Percentiles rank a stretch among this genome's conserved stretches.
Conservation (phyloP, 179 eudicot species). For the Carnegiea gigantea region DNA sequence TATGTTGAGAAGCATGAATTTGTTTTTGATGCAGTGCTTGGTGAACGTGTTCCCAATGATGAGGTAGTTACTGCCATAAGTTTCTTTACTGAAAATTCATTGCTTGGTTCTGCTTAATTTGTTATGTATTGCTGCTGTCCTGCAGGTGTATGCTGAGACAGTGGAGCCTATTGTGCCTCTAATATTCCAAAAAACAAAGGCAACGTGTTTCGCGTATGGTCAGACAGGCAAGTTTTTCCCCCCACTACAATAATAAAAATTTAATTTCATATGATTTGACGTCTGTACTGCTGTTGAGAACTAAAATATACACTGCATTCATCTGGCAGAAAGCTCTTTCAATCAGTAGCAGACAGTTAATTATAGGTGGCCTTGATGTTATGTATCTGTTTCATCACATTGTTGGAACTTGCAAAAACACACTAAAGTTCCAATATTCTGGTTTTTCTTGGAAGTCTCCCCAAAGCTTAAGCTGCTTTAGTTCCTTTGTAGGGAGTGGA, state of each 20-base stretch:
- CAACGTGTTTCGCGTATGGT: slow-evolving; percentile 99
- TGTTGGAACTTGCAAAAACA: slow-evolving; percentile 9
- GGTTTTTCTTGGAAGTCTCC: neutral
- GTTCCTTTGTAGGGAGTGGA: slow-evolving; percentile 73
- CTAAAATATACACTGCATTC: neutral
- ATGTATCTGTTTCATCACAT: neutral
- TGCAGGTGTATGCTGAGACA: slow-evolving; percentile 85
- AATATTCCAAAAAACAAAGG: slow-evolving; percentile 92
- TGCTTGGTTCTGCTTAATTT: slow-evolving; percentile 9
- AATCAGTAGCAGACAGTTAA: neutral
- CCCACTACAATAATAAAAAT: neutral
- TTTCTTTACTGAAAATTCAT: slow-evolving; percentile 1
- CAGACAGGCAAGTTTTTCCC: slow-evolving; percentile 71
- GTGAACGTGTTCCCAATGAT: slow-evolving; percentile 90
- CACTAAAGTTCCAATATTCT: neutral
- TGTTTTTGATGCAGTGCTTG: slow-evolving; percentile 93
- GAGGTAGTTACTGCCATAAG: slow-evolving; percentile 47
- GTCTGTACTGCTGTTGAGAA: neutral
- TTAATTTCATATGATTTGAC: neutral
- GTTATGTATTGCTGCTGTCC: slow-evolving; percentile 11
- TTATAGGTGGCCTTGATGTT: neutral
- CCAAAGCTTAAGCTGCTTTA: slow-evolving; percentile 14
- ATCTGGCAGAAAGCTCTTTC: neutral
- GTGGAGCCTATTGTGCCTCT: slow-evolving; percentile 94
- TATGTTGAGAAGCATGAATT: slow-evolving; percentile 94